Percentiles rank a stretch among this genome's conserved stretches.
Evolutionary conservation across 2,329 filamentous ascomycete species (phyloP).

Genomic region (Aspergillus chevalieri): DNA sequence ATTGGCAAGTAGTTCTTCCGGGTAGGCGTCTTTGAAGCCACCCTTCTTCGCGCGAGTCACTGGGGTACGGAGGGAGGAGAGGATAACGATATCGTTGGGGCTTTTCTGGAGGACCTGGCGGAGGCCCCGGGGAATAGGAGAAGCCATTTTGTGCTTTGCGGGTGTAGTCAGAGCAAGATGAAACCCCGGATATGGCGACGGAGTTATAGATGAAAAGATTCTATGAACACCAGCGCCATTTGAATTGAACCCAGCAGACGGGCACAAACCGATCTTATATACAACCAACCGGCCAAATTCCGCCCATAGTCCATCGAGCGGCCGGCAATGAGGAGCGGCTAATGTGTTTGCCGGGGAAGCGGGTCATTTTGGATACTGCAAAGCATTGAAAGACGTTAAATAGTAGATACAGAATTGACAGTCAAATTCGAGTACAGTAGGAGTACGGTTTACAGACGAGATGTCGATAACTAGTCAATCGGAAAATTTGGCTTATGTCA

Average conservation of each 20-base stretch:
- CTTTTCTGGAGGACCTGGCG: slow-evolving; percentile 77
- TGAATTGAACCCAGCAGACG: neutral
- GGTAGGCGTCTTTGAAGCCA: slow-evolving; percentile 90
- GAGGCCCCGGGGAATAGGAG: slow-evolving; percentile 56
- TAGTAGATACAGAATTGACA: too few species aligned
- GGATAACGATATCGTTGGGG: slow-evolving; percentile 94
- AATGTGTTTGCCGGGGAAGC: slow-evolving; percentile 24
- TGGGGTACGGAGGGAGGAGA: slow-evolving; percentile 81
- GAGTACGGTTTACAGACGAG: too few species aligned
- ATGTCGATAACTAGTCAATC: too few species aligned
- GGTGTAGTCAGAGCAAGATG: neutral
- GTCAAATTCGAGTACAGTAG: too few species aligned
- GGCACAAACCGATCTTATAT: too few species aligned
- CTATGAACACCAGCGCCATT: slow-evolving; percentile 13
- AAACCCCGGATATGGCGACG: neutral
- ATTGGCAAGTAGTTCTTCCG: slow-evolving; percentile 74
- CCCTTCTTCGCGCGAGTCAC: slow-evolving; percentile 85
- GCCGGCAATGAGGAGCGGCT: slow-evolving; percentile 33
- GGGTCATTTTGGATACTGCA: too few species aligned
- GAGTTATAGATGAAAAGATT: slow-evolving; percentile 36
- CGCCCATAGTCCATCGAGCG: too few species aligned
- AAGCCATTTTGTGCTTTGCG: slow-evolving; percentile 35
- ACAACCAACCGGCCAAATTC: too few species aligned
- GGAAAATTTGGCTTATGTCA: too few species aligned
- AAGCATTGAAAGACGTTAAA: too few species aligned